Conservation (phyloP, 495 filamentous ascomycete species). For the Daldinia grandis region DNA sequence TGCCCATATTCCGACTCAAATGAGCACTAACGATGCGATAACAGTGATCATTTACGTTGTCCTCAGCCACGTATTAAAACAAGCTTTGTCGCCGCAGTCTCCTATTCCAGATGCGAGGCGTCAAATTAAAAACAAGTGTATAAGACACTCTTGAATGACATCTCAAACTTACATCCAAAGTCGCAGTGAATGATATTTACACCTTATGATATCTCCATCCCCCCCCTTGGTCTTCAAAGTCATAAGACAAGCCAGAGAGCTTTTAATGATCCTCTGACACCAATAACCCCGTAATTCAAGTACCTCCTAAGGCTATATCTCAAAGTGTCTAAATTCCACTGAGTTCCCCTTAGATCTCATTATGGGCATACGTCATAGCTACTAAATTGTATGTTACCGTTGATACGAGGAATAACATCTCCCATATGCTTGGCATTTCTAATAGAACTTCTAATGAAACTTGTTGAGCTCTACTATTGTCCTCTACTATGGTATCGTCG, state of each 20-base stretch:
- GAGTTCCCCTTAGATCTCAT: neutral
- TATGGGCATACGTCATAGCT: neutral
- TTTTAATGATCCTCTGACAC: neutral
- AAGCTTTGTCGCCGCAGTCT: neutral
- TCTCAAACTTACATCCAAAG: neutral
- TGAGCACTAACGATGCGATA: no score
- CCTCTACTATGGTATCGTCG: neutral
- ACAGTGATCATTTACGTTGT: neutral
- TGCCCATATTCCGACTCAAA: no score
- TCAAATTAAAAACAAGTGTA: neutral
- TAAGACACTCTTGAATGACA: neutral
- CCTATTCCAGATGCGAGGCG: neutral
- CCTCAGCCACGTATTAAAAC: neutral
- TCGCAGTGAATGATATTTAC: neutral
- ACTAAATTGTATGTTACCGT: neutral
- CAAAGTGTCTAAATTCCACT: no score
- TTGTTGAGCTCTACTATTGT: neutral
- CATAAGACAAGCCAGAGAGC: neutral
- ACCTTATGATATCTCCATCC: neutral
- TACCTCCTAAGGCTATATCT: no score
- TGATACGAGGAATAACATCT: neutral
- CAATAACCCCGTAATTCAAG: neutral
- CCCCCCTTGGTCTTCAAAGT: neutral
- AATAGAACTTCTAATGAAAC: neutral
- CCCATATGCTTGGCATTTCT: neutral